Conservation (phyloP, 2,329 filamentous ascomycete species). For the Neopestalotiopsis rosae region DNA sequence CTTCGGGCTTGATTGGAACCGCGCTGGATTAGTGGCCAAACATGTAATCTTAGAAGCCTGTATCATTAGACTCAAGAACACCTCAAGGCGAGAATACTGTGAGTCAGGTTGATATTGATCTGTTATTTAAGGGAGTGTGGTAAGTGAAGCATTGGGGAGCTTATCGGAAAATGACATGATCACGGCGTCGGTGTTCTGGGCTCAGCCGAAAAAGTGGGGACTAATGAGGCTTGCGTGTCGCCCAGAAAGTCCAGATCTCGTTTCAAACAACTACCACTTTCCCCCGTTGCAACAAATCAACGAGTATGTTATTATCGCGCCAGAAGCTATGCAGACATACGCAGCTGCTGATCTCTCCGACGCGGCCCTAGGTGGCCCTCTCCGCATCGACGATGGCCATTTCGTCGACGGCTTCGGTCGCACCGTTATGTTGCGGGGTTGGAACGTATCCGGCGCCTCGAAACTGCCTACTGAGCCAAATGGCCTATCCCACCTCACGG, state of each 20-base stretch:
- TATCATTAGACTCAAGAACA: too few relatives aligned
- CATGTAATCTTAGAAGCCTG: too few relatives aligned
- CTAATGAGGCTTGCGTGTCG: conserved; percentile 4
- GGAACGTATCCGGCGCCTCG: conserved; percentile 47
- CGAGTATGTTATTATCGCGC: background rate
- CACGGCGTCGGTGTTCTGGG: background rate
- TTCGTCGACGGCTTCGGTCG: conserved; percentile 44
- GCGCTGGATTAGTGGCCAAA: too few relatives aligned
- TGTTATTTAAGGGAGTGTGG: too few relatives aligned
- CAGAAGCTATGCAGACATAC: conserved; percentile 5
- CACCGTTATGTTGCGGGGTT: conserved; percentile 44
- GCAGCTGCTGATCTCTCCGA: conserved; percentile 42
- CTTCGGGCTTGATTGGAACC: too few relatives aligned
- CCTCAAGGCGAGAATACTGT: too few relatives aligned
- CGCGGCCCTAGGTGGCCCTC: conserved; percentile 38
- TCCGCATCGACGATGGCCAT: conserved; percentile 32
- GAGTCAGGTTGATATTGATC: too few relatives aligned
- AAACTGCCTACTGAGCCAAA: conserved; percentile 44
- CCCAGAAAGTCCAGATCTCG: background rate
- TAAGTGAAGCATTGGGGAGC: too few relatives aligned
- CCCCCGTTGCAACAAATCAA: background rate
- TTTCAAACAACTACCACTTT: background rate
- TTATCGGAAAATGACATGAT: too few relatives aligned
- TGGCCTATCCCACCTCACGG: conserved; percentile 43
- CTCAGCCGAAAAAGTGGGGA: conserved; percentile 8